Evolutionary conservation across 768 basidiomycete species (phyloP).

Genomic region (Paxillus ammoniavirescens): DNA sequence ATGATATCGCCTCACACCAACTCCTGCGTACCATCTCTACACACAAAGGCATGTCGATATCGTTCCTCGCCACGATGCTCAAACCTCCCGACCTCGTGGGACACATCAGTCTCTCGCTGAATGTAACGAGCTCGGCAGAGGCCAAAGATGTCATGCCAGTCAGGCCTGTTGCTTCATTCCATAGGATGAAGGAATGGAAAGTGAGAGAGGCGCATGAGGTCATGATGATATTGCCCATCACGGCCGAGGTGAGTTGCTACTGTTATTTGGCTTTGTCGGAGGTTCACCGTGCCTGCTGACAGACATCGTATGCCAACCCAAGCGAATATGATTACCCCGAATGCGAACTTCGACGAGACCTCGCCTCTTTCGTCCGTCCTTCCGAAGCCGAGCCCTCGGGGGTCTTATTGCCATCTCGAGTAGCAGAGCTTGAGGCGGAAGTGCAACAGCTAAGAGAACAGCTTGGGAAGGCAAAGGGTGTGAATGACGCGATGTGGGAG

Average conservation of each 20-base stretch:
- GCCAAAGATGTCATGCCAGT: constrained; percentile 63
- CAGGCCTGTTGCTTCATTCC: constrained; percentile 66
- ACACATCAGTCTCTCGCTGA: constrained; percentile 59
- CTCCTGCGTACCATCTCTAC: constrained; percentile 76
- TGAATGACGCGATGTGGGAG: constrained; percentile 95
- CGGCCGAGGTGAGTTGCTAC: constrained; percentile 36
- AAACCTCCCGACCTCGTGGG: constrained; percentile 87
- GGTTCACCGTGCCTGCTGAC: not conserved
- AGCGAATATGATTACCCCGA: constrained; percentile 40
- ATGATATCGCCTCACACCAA: constrained; percentile 90
- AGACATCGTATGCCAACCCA: constrained; percentile 17
- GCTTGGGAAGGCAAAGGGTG: constrained; percentile 79
- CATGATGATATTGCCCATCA: constrained; percentile 54
- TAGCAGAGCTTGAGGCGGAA: constrained; percentile 72
- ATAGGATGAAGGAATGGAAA: constrained; percentile 68
- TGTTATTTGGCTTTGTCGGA: not conserved
- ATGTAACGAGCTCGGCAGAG: constrained; percentile 33
- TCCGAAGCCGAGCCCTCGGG: constrained; percentile 26
- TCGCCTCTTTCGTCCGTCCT: constrained; percentile 62
- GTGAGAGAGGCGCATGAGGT: constrained; percentile 71
- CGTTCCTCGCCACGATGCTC: constrained; percentile 73
- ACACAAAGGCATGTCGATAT: constrained; percentile 67
- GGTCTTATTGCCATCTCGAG: constrained; percentile 49
- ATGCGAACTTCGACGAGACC: constrained; percentile 62
- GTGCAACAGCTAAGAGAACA: constrained; percentile 63